Base-by-base conservation (phyloP, 805 yeast species). In the Ogataea trehaloabstinens region DNA sequence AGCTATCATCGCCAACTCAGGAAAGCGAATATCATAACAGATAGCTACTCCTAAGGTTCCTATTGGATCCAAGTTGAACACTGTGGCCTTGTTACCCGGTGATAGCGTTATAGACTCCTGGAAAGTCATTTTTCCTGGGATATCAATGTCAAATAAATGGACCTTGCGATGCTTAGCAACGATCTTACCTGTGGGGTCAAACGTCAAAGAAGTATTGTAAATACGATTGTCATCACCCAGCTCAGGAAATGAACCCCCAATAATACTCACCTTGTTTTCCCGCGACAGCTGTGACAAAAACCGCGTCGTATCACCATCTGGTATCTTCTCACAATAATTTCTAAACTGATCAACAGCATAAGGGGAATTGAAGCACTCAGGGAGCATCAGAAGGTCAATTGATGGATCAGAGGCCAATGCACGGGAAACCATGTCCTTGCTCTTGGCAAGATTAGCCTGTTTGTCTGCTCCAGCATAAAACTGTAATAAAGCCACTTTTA, bases 301-400 rank as follows among this genome's bases (percentile, higher is more conserved):
- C 37, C 61, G 49, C 3, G 91, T 80, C 4, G 80, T 72, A 43
- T 78, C 81, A 5, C 95, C 95, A 2, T 67, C 60, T 5, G 95
- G 95, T 30, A 93, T 85, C n/a, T 61, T 51, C 61, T 93, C 99
- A 3, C 96, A 90, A 58, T 93, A 91, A 42, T 86, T 80, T 5
- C 85, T 77, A 63, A 93, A 93, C 45, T 90, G 83, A 42, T 77
- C 76, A 20, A 88, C 95, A 0, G 95, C 78, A 58, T 93, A 93
- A 3, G 98, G 98, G 1, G 96, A 86, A 61, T 91, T 93, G 76
- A 90, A 91, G 66, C 96, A 89, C 66, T 93, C 98, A 6, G 99
- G 99, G 22, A 93, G 68, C 48, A 93, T 87, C 8, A 93, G 76
- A 29, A 91, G 68, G 52, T 90, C 85, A 6, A 80, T 76, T 18